Base-by-base conservation (phyloP, 306 rosid genomes). In the Prunus mira region DNA sequence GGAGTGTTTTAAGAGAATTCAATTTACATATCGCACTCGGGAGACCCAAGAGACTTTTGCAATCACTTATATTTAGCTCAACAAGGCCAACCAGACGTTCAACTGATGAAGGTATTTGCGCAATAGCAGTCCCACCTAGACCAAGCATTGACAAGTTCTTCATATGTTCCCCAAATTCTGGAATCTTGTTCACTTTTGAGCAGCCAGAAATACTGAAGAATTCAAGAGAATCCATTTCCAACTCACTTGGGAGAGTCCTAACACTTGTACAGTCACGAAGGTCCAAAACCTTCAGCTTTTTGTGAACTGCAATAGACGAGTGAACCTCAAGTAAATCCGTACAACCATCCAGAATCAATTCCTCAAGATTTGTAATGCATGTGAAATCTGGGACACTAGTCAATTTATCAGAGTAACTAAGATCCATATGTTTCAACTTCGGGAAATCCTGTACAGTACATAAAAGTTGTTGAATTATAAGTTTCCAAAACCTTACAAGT, bases 341-440 rank as follows among this genome's bases (percentile, higher is more conserved):
- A 27, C 79, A 76, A 41, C 65, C 65, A 50, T 65, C 72, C 22
- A 76, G 79, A 25, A 49, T 62, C 34, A 76, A 27, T 12, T 19
- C 52, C 67, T 38, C 20, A 14, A 76, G 65, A 52, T 76, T 76
- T 34, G 79, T 65, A 65, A 24, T 15, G 1, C n/a, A 6, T 32
- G 72, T 43, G 20, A 76, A 76, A 61, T 76, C 61, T n/a, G 79
- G 79, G 45, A 72, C 51, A n/a, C 51, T 76, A 34, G 7, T 49
- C 22, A 76, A 65, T 25, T 76, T 32, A 4, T 32, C 6, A 32
- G 34, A 32, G 34, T 32, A 32, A 32, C 34, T 32, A 4, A 4
- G 34, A 25, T 76, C 52, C 72, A 76, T 51, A 4, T 20, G 19
- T 56, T 71, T 70, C 34, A 78, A 58, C 7, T 54, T 47, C 18